Evolutionary conservation across 2,329 filamentous ascomycete species (phyloP), one percentile per base, ranked within the genome.

Genomic region (Grosmannia serpens): DNA sequence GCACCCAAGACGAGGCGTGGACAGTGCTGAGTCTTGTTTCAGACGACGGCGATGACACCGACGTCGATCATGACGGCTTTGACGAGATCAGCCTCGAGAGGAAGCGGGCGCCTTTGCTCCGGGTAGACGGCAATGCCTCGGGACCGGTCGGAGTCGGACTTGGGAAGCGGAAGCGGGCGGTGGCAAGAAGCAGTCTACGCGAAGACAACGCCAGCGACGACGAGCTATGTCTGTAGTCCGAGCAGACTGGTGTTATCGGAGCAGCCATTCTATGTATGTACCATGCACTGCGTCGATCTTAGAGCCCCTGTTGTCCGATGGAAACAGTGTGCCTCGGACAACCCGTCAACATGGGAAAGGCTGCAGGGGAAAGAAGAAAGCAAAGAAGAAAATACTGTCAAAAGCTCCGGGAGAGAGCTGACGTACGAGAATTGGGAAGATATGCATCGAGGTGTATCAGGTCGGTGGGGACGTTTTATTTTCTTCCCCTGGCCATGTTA

Each of bases 141-240:
- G 26, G 9, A 11, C 15, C 17, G 4, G 15, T n/a, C 4, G 38
- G 38, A 15, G 13, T n/a, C 20, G 41, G 41, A 9, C 41, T 44
- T 10, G 20, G 27, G 29, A 52, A 31, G n/a, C 50, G 50, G 50
- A 52, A n/a, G 29, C 26, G 50, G 11, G 51, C 31, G 9, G n/a
- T 24, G n/a, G 51, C 31, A 8, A 24, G 35, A 17, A 35, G 24
- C 26, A 35, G 26, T 7, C 50, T 35, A n/a, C 17, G 29, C 26
- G 15, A 22, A 22, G 52, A 46, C 53, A 22, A 27, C 27, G 50
- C 29, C 26, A 63, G 61, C 53, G 63, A 64, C 33, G 63, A 65
- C 56, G 63, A 65, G 55, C 56, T 65, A 35, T 59, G 62, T 50
- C 51, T 63, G 41, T 64, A 62, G n/a, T 9, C 27, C n/a, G 41